Base-by-base conservation (phyloP, 2,329 filamentous ascomycete genomes). In the Fusarium denticulatum region DNA sequence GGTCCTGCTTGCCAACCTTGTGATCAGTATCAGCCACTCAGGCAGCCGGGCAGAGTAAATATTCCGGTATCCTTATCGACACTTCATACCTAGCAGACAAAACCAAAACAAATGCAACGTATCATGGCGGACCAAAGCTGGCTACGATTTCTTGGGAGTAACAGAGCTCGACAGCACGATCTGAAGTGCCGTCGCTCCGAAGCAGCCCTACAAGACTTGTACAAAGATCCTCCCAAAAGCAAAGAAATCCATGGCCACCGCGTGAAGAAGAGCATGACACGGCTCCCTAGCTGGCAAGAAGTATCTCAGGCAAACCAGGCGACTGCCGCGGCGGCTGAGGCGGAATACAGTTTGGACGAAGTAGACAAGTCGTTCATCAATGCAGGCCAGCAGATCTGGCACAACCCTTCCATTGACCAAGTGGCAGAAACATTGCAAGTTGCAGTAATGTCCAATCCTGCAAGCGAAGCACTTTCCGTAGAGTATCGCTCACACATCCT, bases 401-500 rank as follows among this genome's bases (percentile, higher is more conserved):
- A 84, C 56, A 83, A 81, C n/a, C 85, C 85, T 12, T 84, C 81
- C 13, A 59, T 86, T 40, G 77, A 83, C 45, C 83, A 85, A 72
- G 83, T 87, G 78, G 80, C 83, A 22, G 85, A 87, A 66, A 75
- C 82, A 1, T 76, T 88, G n/a, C 82, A 83, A 47, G 81, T 82
- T 10, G 77, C 72, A 14, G 79, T 86, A 73, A 85, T 87, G 82
- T 80, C 80, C 28, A 81, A 77, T 50, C 75, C 79, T 14, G 69
- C 79, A 26, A 62, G 81, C 7, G 73, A 79, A 12, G 80, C 83
- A 3, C 78, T 87, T 5, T 82, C 85, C 2, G 59, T 81, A 8
- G 80, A 83, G 42, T 84, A 85, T 71, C 84, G 86, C 63, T 78
- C 84, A 8, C 82, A 86, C 61, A 77, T 88, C 11, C 66, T 82